A percentile compares a stretch with the other conserved stretches of the same genome.
Conservation (phyloP, 2,329 filamentous ascomycete species). For the Ceratocystis albifundus region DNA sequence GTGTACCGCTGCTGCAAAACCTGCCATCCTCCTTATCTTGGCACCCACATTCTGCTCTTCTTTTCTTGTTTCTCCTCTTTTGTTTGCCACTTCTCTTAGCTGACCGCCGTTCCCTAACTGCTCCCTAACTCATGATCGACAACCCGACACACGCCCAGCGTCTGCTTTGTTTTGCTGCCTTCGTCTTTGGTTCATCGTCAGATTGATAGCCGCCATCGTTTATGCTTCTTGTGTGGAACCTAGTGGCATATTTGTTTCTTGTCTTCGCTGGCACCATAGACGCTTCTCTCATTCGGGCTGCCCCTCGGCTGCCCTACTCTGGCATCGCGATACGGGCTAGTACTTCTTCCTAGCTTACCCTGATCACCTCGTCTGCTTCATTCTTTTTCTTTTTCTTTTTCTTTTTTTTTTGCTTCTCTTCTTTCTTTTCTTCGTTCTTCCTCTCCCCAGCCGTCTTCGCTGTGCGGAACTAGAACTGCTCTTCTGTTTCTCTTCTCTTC, state of each 20-base stretch:
- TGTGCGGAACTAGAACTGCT: constrained; percentile 11
- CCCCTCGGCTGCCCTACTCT: background rate
- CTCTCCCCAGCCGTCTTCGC: constrained; percentile 14
- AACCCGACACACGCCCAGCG: constrained; percentile 15
- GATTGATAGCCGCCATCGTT: background rate
- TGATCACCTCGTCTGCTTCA: constrained; percentile 6
- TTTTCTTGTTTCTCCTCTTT: background rate
- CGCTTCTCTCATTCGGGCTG: background rate
- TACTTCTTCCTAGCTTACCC: constrained; percentile 9
- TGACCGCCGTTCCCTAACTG: constrained; percentile 1
- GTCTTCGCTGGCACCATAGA: background rate
- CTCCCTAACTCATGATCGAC: constrained; percentile 15
- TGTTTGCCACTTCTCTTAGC: no score
- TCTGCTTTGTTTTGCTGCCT: constrained; percentile 15
- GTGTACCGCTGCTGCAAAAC: background rate
- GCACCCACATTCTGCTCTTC: background rate
- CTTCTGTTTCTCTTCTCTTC: constrained; percentile 16
- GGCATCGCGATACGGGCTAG: constrained; percentile 11
- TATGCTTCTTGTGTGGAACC: background rate
- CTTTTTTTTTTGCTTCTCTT: constrained; percentile 16
- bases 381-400: constrained; percentile 18
- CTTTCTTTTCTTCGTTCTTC: constrained; percentile 10
- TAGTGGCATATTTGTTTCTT: background rate
- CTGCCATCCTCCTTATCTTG: background rate
- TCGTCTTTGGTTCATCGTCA: background rate